Conservation (phyloP, 768 basidiomycete genomes). For the Mycena capillaripes region DNA sequence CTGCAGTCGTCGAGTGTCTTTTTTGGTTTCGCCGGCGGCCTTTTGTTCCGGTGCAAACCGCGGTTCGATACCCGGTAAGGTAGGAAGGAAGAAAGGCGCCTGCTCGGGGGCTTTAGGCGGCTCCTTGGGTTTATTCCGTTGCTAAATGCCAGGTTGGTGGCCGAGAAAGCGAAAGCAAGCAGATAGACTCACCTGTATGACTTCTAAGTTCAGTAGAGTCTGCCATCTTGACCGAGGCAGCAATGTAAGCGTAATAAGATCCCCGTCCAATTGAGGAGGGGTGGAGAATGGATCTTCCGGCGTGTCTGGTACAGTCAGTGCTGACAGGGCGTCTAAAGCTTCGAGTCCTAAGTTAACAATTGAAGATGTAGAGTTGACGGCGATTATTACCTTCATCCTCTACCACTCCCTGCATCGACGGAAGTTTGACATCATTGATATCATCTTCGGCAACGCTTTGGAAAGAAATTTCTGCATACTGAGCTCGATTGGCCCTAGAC, state of each 20-base stretch:
- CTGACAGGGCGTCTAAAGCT: conserved; percentile 84
- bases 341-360: conserved; percentile 16
- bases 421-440: conserved; percentile 76
- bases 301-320: conserved; percentile 71
- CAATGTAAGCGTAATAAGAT: conserved; percentile 93
- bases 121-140: conserved; percentile 97
- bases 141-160: conserved; percentile 57
- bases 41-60: conserved; percentile 75
- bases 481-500: conserved; percentile 93
- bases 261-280: conserved; percentile 90
- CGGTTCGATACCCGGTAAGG: conserved; percentile 87
- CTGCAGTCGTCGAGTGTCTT: conserved; percentile 66
- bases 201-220: conserved; percentile 95
- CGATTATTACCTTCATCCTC: conserved; percentile 80
- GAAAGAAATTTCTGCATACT: conserved; percentile 89
- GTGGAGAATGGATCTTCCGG: conserved; percentile 81
- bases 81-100: conserved; percentile 97
- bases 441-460: conserved; percentile 85
- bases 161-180: background rate
- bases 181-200: conserved; percentile 78
- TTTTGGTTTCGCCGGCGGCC: conserved; percentile 54
- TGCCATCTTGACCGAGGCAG: conserved; percentile 96
- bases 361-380: background rate
- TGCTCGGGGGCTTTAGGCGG: conserved; percentile 95
- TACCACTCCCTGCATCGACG: conserved; percentile 84